Conservation (phyloP, 257 asterid species). For the Lycium barbarum region DNA sequence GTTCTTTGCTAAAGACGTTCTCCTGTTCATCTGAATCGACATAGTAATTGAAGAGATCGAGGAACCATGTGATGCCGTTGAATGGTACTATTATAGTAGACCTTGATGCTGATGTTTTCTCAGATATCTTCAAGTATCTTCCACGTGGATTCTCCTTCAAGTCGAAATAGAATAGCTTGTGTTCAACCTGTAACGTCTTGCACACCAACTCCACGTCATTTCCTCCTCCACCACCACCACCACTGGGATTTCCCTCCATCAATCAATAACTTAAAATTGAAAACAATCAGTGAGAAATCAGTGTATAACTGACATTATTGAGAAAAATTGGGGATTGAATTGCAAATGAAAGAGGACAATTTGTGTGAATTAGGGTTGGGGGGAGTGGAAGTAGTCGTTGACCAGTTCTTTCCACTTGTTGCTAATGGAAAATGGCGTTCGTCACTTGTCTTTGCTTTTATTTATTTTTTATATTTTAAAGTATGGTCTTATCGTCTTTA, state of each 20-base stretch:
- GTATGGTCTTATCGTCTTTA: neutral
- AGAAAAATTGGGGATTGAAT: neutral
- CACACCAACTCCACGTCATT: constrained; percentile 84
- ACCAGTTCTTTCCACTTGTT: neutral
- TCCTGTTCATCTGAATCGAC: constrained; percentile 76
- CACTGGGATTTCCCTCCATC: constrained; percentile 83
- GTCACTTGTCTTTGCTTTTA: neutral
- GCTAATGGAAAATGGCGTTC: neutral
- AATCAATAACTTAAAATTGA: constrained; percentile 16
- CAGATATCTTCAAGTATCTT: constrained; percentile 91
- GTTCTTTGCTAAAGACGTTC: constrained; percentile 86
- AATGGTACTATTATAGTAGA: constrained; percentile 95
- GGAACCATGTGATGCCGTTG: constrained; percentile 95
- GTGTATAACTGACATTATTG: neutral
- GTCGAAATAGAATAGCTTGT: constrained; percentile 96
- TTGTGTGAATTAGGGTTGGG: constrained; percentile 19
- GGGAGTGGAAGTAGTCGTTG: constrained; percentile 14
- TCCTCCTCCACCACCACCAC: constrained; percentile 41
- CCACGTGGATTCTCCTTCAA: constrained; percentile 99
- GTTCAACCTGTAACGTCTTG: constrained; percentile 95
- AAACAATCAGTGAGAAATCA: neutral
- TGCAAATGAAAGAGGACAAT: neutral
- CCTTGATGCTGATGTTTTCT: constrained; percentile 95
- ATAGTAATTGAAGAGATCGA: constrained; percentile 95
- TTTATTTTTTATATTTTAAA: neutral